Conservation (phyloP, 202 grass and related monocot species). For the Setaria italica region DNA sequence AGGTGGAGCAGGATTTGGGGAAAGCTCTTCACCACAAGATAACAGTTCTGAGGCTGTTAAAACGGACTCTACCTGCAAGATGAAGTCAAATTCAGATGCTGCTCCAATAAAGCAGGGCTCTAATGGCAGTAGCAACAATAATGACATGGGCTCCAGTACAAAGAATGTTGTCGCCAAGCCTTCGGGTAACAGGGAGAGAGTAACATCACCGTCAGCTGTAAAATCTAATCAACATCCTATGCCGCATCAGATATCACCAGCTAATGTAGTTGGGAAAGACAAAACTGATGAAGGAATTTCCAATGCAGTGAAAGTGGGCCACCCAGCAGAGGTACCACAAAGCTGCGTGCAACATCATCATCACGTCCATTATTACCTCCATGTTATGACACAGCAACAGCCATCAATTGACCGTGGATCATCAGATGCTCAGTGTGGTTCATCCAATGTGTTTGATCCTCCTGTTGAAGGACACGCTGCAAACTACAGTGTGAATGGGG, state of each 20-base stretch:
- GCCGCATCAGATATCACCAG: slow-evolving; percentile 44
- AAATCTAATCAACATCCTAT: slow-evolving; percentile 68
- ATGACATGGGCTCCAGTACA: slow-evolving; percentile 86
- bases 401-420: slow-evolving; percentile 47
- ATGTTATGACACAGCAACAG: slow-evolving; percentile 56
- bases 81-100: slow-evolving; percentile 73
- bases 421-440: slow-evolving; percentile 54
- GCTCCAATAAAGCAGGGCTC: slow-evolving; percentile 74
- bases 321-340: slow-evolving; percentile 53
- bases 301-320: slow-evolving; percentile 44
- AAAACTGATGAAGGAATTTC: slow-evolving; percentile 64
- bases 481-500: slow-evolving; percentile 69
- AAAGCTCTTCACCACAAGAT: slow-evolving; percentile 76
- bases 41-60: slow-evolving; percentile 86
- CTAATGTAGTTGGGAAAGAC: slow-evolving; percentile 52
- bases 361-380: slow-evolving; percentile 71
- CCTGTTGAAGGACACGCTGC: slow-evolving; percentile 73
- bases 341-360: slow-evolving; percentile 68
- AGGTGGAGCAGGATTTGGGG: slow-evolving; percentile 49
- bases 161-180: slow-evolving; percentile 66
- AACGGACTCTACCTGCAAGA: slow-evolving; percentile 67
- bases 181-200: slow-evolving; percentile 54
- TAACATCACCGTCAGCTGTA: slow-evolving; percentile 56
- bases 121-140: slow-evolving; percentile 82
- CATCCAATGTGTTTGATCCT: slow-evolving; percentile 57